Conservation (phyloP, 2,329 filamentous ascomycete species). For the Ophiostoma quercus region DNA sequence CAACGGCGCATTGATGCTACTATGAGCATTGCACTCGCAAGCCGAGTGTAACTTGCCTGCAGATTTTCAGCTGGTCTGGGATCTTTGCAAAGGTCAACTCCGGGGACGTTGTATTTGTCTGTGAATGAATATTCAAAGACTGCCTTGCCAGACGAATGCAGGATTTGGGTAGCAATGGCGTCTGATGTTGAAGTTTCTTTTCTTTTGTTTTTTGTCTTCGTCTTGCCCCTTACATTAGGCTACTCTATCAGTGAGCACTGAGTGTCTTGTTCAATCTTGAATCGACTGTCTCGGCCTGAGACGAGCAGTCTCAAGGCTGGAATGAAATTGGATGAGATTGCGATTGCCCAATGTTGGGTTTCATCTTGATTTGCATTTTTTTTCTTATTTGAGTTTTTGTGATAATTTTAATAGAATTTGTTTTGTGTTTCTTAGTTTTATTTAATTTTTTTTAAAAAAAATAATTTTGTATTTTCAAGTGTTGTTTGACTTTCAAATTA, state of each 20-base stretch:
- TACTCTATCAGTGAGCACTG: background rate
- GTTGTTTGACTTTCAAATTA: no score
- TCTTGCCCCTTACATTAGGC: background rate
- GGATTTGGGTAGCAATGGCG: background rate
- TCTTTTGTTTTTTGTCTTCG: background rate
- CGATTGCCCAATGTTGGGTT: background rate
- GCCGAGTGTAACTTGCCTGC: slow-evolving; percentile 4
- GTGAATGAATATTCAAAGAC: background rate
- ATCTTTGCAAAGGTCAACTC: background rate
- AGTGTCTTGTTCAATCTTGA: background rate
- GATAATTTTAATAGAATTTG: background rate
- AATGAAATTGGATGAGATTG: background rate
- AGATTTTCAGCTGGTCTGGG: background rate
- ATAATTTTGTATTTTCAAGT: no score
- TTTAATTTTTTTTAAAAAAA: no score
- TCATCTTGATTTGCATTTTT: background rate
- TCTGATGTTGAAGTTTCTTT: background rate
- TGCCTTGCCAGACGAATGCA: background rate
- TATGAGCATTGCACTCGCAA: background rate
- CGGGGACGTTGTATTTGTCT: background rate
- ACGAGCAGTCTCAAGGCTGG: background rate
- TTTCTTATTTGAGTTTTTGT: background rate
- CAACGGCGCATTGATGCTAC: background rate
- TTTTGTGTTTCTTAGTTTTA: background rate
- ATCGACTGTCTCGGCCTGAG: background rate